Conservation (phyloP, 2,329 filamentous ascomycete genomes). For the Bipolaris victoriae region DNA sequence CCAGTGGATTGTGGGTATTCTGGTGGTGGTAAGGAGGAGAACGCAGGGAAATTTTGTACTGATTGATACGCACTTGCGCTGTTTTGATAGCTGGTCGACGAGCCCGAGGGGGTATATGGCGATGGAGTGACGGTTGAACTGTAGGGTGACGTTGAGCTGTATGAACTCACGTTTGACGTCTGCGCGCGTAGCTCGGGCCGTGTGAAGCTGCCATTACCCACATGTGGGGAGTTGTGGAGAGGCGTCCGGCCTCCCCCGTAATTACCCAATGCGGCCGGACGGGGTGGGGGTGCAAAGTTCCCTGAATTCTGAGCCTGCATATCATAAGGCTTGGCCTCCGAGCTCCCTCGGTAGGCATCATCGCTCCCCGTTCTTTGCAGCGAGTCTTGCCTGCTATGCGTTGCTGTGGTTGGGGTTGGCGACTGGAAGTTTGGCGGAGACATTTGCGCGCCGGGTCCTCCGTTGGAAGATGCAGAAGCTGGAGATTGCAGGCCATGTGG, state of each 20-base stretch:
- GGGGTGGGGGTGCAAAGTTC: constrained; percentile 47
- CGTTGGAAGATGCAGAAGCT: constrained; percentile 31
- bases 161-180: constrained; percentile 44
- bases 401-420: constrained; percentile 40
- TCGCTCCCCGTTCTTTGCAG: constrained; percentile 45
- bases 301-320: constrained; percentile 42
- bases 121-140: constrained; percentile 51
- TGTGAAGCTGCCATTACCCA: constrained; percentile 42
- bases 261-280: constrained; percentile 41
- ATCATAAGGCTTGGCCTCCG: constrained; percentile 46
- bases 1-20: constrained; percentile 53
- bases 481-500: constrained; percentile 43
- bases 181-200: constrained; percentile 46
- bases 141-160: constrained; percentile 46
- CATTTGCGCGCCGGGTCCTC: constrained; percentile 38
- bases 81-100: constrained; percentile 50
- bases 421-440: constrained; percentile 46
- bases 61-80: constrained; percentile 59
- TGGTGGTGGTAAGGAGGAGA: constrained; percentile 65
- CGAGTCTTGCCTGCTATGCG: constrained; percentile 38
- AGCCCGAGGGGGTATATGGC: constrained; percentile 54
- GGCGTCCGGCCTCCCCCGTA: constrained; percentile 39
- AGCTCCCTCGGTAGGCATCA: constrained; percentile 42
- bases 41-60: constrained; percentile 67
- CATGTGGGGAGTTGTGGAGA: constrained; percentile 47